Base-by-base conservation (phyloP, 2,329 filamentous ascomycete genomes). In the Pestalotiopsis fici region DNA sequence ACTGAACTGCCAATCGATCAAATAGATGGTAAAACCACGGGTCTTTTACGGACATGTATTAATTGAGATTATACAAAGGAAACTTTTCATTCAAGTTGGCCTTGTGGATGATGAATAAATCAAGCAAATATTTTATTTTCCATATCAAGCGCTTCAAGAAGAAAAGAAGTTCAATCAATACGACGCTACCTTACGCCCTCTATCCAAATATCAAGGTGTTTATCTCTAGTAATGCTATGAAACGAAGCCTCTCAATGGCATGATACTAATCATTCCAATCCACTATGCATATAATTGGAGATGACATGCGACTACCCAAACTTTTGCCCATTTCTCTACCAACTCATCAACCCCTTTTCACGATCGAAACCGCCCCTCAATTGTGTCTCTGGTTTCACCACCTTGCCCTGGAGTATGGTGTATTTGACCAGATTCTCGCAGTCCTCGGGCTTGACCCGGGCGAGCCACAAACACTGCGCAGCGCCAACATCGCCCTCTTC, bases 401-500 rank as follows among this genome's bases (percentile, higher is more conserved):
- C 89, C 83, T 98, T 98, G 27, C 96, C 96, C 82, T 97, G 92
- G 74, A 98, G 79, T 3, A 99, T 87, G 0, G 96, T 98, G 78
- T 92, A 98, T 76, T 89, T 87, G 56, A 99, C 89, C 68, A 99
- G 89, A 70, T 96, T 97, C 85, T 98, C 95, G 75, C 94, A 97
- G 76, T 98, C 94, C 81, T 97, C 92, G 0, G 95, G 95, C 76
- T 84, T 82, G 21, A 98, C 90, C 67, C 95, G 85, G 23, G 93
- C 95, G 59, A 98, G 84, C 95, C 95, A 98, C 73, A 98, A 97
- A 69, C 95, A 95, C 83, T 98, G 95, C 59, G 88, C 90, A 1
- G 94, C 95, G 66, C 91, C 91, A 3, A 85, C 80, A 39, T 81
- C 79, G 3, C 31, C 31, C 28, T 75, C 69, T 65, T 72, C 71